phyloP scores from a whole-genome alignment of 805 yeast species.

The Debaryomyces tyrocola region DNA sequence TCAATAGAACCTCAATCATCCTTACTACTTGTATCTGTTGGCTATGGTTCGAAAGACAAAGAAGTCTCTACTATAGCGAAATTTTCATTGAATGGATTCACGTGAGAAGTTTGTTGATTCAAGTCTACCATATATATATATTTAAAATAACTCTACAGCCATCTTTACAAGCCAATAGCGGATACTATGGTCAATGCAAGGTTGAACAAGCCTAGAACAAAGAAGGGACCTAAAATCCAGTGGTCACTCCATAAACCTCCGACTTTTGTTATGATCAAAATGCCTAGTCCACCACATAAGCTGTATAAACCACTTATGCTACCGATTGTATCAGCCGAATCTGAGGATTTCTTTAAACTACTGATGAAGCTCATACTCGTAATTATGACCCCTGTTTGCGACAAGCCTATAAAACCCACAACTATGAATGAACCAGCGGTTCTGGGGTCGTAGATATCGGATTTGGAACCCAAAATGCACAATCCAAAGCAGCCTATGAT shows the following conservation, averaged over 20 bases:
- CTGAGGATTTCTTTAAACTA: conserved; percentile 36
- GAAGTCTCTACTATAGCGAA: neutral
- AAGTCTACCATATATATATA: neutral
- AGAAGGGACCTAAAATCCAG: conserved; percentile 61
- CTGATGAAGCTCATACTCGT: conserved; percentile 60
- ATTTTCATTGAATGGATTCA: neutral
- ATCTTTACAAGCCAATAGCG: neutral
- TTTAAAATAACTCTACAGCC: neutral
- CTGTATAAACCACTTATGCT: conserved; percentile 68
- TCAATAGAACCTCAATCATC: conserved; percentile 35
- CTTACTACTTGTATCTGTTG: neutral
- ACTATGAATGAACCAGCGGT: conserved; percentile 37
- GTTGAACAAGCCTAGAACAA: conserved; percentile 47
- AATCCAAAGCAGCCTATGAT: conserved; percentile 39
- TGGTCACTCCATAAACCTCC: conserved; percentile 63
- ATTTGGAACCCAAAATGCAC: conserved; percentile 18
- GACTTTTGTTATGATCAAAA: conserved; percentile 54
- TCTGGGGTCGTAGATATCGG: conserved; percentile 31
- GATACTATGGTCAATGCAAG: conserved; percentile 15
- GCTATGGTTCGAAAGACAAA: neutral
- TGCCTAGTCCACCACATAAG: conserved; percentile 69
- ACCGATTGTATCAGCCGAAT: conserved; percentile 49
- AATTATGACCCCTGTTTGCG: conserved; percentile 63
- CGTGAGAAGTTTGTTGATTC: neutral
- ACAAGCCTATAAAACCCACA: conserved; percentile 49